Evolutionary conservation across 2,329 filamentous ascomycete species (phyloP), one percentile per base, ranked within the genome.

Genomic region (Plenodomus lindquistii): DNA sequence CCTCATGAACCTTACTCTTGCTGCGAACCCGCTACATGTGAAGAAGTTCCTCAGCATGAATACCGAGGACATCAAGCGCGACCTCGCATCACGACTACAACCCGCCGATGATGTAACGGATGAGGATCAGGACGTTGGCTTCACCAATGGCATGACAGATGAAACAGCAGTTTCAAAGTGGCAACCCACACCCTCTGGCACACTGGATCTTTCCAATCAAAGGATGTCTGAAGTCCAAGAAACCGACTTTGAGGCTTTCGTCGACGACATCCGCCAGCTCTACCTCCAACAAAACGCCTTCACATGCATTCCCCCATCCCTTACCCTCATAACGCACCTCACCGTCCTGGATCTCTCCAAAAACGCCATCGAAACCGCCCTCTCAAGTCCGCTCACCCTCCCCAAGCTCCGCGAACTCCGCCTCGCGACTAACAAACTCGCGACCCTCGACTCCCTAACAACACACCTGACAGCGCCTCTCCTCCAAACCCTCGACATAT

Each of bases 21-120:
- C 85, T 37, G 91, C 91, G n/a, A 99, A 99, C 63, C 94, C 94
- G 0, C 76, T 99, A 13, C 82, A 89, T 13, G 91, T 97, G 67
- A 91, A 88, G 67, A 96, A 91, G 67, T 91, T 94, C 59, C 78
- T 92, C 13, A 87, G 84, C 0, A 89, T 95, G 75, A 81, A 82
- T 18, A 91, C 89, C 0, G 88, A 91, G 13, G 88, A 94, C 44
- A 77, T 97, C 53, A 96, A 96, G 72, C 81, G 83, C 36, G 84
- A 86, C 37, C 75, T 97, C 37, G 81, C 82, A 17, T 80, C 80
- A 29, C 83, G 89, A 20, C 75, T 92, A 52, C 82, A 85, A 66
- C 83, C 88, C 57, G 51, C 48, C 9, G 56, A 58, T 34, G 46
- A 42, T 17, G 17, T 20, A 18, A 19, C 37, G 1, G 34, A 41